Conservation (phyloP, 805 yeast genomes). For the Wickerhamomyces tratensis region DNA sequence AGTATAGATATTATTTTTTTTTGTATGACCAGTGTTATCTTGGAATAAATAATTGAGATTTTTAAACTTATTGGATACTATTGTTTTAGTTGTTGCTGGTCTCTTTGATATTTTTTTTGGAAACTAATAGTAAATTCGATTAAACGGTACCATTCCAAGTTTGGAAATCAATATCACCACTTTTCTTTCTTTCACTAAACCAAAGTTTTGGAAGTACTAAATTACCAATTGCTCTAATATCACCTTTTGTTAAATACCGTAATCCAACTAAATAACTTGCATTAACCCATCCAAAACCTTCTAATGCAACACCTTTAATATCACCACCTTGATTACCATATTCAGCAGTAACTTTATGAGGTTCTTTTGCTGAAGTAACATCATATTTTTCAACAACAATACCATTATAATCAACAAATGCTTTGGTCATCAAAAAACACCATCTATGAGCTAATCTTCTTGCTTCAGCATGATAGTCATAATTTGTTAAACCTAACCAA, state of each 20-base stretch:
- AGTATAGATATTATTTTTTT: too few species aligned
- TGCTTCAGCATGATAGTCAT: constrained; percentile 58
- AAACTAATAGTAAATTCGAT: too few species aligned
- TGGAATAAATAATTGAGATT: too few species aligned
- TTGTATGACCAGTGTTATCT: too few species aligned
- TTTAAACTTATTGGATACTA: too few species aligned
- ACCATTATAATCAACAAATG: constrained; percentile 88
- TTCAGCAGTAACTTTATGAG: constrained; percentile 90
- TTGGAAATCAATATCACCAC: not conserved
- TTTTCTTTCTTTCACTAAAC: not conserved
- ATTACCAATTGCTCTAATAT: constrained; percentile 70
- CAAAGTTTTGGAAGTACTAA: constrained; percentile 39
- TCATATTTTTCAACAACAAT: constrained; percentile 94
- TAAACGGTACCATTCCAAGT: not conserved
- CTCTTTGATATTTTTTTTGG: too few species aligned
- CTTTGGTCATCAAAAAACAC: constrained; percentile 82
- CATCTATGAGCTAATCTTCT: constrained; percentile 75
- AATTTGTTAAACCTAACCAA: constrained; percentile 76
- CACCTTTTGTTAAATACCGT: constrained; percentile 52
- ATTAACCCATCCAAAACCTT: constrained; percentile 98
- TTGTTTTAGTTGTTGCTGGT: too few species aligned
- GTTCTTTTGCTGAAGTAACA: constrained; percentile 72
- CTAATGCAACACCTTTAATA: constrained; percentile 86
- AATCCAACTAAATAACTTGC: constrained; percentile 74
- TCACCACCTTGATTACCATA: constrained; percentile 95